Base-by-base conservation (phyloP, 176 grass and related monocot species). In the Carex parvula region DNA sequence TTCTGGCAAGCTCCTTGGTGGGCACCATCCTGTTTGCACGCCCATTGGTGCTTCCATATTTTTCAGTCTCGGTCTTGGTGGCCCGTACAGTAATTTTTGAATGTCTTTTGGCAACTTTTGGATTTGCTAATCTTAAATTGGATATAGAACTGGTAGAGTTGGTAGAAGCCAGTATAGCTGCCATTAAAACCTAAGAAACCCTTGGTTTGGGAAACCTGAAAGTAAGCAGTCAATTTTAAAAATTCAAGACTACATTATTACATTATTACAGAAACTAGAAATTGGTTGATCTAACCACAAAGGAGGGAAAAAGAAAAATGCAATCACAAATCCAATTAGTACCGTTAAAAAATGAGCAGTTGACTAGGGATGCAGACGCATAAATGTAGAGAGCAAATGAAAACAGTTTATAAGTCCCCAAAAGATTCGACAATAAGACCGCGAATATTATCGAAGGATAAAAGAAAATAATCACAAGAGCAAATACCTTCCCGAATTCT, bases 11-110 rank as follows among this genome's bases (percentile, higher is more conserved):
- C n/a, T 81, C 80, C 24, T 84, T 94, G 65, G 92, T 94, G 2
- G 92, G 89, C 44, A 98, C 89, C 95, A 98, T 98, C 84, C 94
- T 98, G 55, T 60, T 91, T 22, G 69, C 85, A 1, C 88, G 64
- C 33, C 92, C 95, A 93, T 98, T 93, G 64, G 89, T 87, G 72
- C 80, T 82, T 20, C 82, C 82, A 63, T 86, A 91, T 85, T 90
- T 94, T 33, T 91, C 88, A 5, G 92, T 79, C 52, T 92, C 89
- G 0, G 52, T 56, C 13, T 85, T 88, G 58, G 85, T 85, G 26
- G 78, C 92, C 72, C 90, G 75, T 87, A 79, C 86, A 17, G 81
- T 24, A 48, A 94, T 83, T 62, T 81, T 81, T 12, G 84, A 54
- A 84, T 72, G 39, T 74, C 77, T 88, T 71, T 89, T 89, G 26